Percentiles rank a stretch among this genome's conserved stretches.
Conservation (phyloP, 108 stramenopile species). For the Nannochloropsis gaditana region DNA sequence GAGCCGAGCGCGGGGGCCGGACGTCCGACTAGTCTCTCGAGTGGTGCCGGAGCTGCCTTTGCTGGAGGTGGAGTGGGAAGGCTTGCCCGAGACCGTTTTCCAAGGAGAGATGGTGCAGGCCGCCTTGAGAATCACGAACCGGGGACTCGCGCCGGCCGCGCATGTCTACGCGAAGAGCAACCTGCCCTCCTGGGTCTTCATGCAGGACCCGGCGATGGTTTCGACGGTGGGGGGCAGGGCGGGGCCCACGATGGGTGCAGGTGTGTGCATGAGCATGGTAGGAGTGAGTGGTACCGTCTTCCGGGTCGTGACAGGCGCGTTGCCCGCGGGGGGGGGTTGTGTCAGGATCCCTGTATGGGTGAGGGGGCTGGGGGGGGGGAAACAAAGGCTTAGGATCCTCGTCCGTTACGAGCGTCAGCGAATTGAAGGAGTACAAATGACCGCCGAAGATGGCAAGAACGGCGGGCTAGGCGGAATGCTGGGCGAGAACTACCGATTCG, state of each 20-base stretch:
- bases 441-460: not conserved
- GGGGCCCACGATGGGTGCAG: not conserved
- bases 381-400: not conserved
- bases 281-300: constrained; percentile 3
- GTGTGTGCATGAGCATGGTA: constrained; percentile 17
- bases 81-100: constrained; percentile 30
- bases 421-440: not conserved
- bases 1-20: constrained; percentile 18
- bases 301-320: not conserved
- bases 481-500: constrained; percentile 14
- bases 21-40: not conserved
- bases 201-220: not conserved
- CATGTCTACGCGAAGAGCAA: not conserved
- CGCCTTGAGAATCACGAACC: constrained; percentile 27
- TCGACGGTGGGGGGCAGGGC: not conserved
- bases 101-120: constrained; percentile 36
- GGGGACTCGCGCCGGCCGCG: constrained; percentile 20
- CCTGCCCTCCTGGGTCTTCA: not conserved
- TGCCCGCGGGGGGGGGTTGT: not conserved
- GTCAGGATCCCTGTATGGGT: not conserved
- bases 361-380: not conserved
- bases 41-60: constrained; percentile 31
- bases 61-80: constrained; percentile 30
- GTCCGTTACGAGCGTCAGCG: not conserved
- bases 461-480: not conserved